These are phyloP conservation scores for Lentinula sp. DNA, from an alignment of 768 basidiomycete species.

Conservation along the genomic window DNA sequence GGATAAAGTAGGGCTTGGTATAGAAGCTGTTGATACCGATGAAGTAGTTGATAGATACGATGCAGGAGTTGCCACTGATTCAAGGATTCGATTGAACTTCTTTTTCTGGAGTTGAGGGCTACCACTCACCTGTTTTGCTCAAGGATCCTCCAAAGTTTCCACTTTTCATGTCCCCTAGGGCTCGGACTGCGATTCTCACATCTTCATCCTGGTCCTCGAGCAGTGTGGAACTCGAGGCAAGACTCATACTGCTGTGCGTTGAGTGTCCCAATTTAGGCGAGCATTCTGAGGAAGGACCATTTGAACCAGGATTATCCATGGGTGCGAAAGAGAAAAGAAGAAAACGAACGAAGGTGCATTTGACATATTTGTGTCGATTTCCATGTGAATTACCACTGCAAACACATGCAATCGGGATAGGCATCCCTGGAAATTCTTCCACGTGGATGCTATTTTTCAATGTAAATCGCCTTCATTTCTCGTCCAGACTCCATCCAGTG, in stretches of 20 bases:
- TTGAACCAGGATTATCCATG: not conserved
- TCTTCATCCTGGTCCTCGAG: constrained; percentile 64
- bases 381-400: not conserved
- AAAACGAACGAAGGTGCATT: not conserved
- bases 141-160: constrained; percentile 17
- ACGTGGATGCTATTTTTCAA: too few species aligned
- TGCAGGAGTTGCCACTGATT: constrained; percentile 2
- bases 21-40: constrained; percentile 9
- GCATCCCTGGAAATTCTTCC: too few species aligned
- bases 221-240: not conserved
- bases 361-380: not conserved
- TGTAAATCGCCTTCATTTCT: too few species aligned
- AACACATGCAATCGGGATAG: not conserved
- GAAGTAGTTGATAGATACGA: constrained; percentile 10
- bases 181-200: constrained; percentile 72
- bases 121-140: constrained; percentile 6
- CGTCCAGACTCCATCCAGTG: too few species aligned
- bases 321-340: not conserved
- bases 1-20: constrained; percentile 29
- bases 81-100: not conserved
- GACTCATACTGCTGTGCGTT: constrained; percentile 1
- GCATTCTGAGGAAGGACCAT: not conserved
- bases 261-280: not conserved
- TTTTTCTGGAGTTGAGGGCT: not conserved
- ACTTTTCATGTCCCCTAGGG: constrained; percentile 74